A percentile compares a stretch with the other conserved stretches of the same genome.
Evolutionary conservation across 768 basidiomycete genomes (phyloP).

Genomic region (Boletus vermiculosoides): DNA sequence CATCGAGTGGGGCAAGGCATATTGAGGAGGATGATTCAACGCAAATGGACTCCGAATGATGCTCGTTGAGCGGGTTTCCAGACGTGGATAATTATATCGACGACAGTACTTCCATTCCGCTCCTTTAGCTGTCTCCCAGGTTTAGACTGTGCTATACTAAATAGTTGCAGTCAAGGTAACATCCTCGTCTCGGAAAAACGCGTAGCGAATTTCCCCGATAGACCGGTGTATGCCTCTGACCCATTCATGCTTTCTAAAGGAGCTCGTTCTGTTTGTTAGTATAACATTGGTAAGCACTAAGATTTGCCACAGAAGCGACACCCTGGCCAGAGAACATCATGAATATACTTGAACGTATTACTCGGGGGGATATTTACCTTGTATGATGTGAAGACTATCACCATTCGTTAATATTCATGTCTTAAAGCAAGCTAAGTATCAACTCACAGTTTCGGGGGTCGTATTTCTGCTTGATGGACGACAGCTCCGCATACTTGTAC

Average conservation of each 20-base stretch:
- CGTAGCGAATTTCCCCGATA: not conserved
- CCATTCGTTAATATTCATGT: not conserved
- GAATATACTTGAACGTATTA: not conserved
- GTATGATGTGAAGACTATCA: slow-evolving; percentile 17
- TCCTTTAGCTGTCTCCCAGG: slow-evolving; percentile 7
- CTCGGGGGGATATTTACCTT: slow-evolving; percentile 7
- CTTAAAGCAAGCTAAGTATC: not conserved
- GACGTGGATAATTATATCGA: not conserved
- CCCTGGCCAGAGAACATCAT: slow-evolving; percentile 2
- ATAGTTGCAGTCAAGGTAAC: slow-evolving; percentile 2
- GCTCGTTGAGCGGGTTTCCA: not conserved
- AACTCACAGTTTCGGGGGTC: slow-evolving; percentile 20
- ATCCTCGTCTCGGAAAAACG: not conserved
- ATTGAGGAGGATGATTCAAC: slow-evolving; percentile 7
- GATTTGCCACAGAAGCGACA: slow-evolving; percentile 2
- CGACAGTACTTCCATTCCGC: not conserved
- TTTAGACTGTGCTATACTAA: not conserved
- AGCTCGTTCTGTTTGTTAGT: slow-evolving; percentile 2
- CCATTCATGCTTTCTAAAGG: not conserved
- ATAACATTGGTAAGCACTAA: slow-evolving; percentile 5
- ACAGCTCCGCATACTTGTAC: slow-evolving; percentile 17
- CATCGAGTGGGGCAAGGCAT: not conserved
- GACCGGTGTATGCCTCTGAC: not conserved
- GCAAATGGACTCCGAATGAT: slow-evolving; percentile 17
- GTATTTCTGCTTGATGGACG: slow-evolving; percentile 23